Conservation (phyloP, 2,329 filamentous ascomycete species). For the Aspergillus costaricaensis region DNA sequence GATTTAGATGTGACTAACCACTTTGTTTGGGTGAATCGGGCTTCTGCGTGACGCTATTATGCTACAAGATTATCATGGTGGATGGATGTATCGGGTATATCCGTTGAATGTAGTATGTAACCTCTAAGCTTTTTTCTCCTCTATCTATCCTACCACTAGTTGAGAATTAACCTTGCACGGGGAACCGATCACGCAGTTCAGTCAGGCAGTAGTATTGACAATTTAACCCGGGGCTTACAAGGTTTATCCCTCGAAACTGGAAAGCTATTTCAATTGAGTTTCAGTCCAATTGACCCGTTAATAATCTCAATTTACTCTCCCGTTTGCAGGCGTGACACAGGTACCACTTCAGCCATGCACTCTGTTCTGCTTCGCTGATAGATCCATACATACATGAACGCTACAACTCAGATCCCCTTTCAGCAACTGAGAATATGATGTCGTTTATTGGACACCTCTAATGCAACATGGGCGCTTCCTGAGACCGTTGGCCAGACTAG, state of each 20-base stretch:
- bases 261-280: not conserved
- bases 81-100: not conserved
- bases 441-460: slow-evolving; percentile 5
- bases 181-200: not conserved
- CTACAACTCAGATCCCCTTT: not conserved
- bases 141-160: not conserved
- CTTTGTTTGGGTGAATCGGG: no score
- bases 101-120: not conserved
- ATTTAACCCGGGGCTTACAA: not conserved
- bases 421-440: not conserved
- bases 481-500: slow-evolving; percentile 11
- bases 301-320: not conserved
- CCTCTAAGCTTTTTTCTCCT: not conserved
- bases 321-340: not conserved
- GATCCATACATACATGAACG: not conserved
- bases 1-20: no score
- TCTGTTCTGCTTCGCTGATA: not conserved
- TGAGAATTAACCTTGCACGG: not conserved
- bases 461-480: slow-evolving; percentile 15
- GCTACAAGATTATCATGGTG: no score
- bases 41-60: no score
- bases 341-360: not conserved
- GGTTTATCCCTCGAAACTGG: not conserved
- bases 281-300: no score
- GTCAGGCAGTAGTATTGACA: not conserved